Evolutionary conservation across 129 eudicot species (phyloP).

Genomic region (Flaveria bidentis): DNA sequence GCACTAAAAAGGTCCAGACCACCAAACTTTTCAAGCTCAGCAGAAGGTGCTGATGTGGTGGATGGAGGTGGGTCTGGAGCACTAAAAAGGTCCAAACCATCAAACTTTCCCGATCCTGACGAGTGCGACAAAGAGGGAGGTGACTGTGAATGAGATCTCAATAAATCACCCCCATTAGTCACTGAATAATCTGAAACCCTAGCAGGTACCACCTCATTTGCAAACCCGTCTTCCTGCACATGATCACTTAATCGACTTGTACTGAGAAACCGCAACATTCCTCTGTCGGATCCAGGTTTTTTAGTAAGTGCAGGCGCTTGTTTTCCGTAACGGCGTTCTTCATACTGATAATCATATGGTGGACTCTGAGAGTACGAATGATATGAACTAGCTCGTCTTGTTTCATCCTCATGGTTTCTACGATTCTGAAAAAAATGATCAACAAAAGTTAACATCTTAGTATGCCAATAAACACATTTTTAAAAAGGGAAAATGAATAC

Average conservation of each 20-base stretch:
- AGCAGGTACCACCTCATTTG: conserved; percentile 70
- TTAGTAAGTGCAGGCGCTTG: conserved; percentile 70
- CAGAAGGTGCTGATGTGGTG: conserved; percentile 37
- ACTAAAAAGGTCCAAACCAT: conserved; percentile 19
- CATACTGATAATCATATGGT: conserved; percentile 96
- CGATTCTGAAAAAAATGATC: conserved; percentile 46
- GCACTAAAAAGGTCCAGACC: conserved; percentile 23
- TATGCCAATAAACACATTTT: not conserved
- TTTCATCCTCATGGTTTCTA: conserved; percentile 68
- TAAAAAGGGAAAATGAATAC: not conserved
- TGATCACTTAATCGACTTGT: conserved; percentile 73
- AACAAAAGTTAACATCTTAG: not conserved
- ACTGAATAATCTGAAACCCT: conserved; percentile 70
- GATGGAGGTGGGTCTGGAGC: conserved; percentile 47
- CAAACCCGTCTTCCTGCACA: conserved; percentile 61
- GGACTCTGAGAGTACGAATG: conserved; percentile 99
- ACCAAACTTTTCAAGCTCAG: conserved; percentile 29
- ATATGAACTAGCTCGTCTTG: conserved; percentile 93
- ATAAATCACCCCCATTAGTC: conserved; percentile 69
- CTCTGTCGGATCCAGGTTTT: conserved; percentile 92
- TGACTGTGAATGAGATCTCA: conserved; percentile 45
- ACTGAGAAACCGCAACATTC: conserved; percentile 69
- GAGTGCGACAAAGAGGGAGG: conserved; percentile 15
- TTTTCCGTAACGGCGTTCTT: conserved; percentile 88
- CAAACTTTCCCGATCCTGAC: conserved; percentile 30